A percentile compares a stretch with the other conserved stretches of the same genome.
Evolutionary conservation across 495 filamentous ascomycete genomes (phyloP).

Genomic region (Aspergillus diversus): DNA sequence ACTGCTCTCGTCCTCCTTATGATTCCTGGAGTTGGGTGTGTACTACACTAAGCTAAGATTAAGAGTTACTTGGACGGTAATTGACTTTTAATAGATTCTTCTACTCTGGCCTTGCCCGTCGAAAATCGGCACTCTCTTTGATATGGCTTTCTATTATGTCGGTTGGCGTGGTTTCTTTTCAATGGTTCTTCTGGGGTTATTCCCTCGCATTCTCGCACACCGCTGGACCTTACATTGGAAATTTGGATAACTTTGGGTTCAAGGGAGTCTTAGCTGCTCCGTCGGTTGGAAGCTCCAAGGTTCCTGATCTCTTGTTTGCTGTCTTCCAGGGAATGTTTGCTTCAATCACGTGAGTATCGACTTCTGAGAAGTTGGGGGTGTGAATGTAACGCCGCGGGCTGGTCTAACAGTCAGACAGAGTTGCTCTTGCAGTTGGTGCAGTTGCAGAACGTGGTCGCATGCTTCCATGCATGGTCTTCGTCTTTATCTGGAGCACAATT

Average conservation of each 20-base stretch:
- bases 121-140: constrained; percentile 92
- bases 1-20: constrained; percentile 93
- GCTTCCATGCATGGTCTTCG: constrained; percentile 92
- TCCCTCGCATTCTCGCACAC: constrained; percentile 89
- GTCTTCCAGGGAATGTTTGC: constrained; percentile 99
- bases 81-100: constrained; percentile 67
- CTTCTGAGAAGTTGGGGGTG: background rate
- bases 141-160: constrained; percentile 98
- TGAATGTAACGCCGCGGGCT: background rate
- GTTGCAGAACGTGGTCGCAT: constrained; percentile 93
- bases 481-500: constrained; percentile 93
- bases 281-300: constrained; percentile 76
- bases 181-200: constrained; percentile 99
- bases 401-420: constrained; percentile 44
- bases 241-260: constrained; percentile 85
- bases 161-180: constrained; percentile 86
- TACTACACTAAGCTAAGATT: background rate
- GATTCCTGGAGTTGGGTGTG: constrained; percentile 92
- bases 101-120: constrained; percentile 95
- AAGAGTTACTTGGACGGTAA: background rate
- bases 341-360: constrained; percentile 73
- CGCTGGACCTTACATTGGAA: constrained; percentile 81
- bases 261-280: constrained; percentile 77
- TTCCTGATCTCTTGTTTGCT: constrained; percentile 90
- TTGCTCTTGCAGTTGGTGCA: constrained; percentile 89